phyloP scores from a whole-genome alignment of 805 yeast species.

The Metschnikowia gelsemii region DNA sequence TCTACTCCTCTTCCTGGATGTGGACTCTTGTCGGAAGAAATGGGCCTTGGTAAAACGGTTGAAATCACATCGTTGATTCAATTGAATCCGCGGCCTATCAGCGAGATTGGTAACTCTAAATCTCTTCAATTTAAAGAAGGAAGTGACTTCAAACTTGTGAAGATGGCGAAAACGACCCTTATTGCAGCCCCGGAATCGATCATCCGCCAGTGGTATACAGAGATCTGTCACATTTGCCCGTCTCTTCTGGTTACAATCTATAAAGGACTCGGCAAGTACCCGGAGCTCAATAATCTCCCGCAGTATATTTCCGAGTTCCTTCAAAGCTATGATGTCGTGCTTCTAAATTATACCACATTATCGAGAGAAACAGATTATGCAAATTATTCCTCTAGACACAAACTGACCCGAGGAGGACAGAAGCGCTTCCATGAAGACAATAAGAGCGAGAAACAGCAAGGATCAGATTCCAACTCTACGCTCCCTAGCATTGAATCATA shows the following conservation, averaged over 20 bases:
- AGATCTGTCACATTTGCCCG: conserved; percentile 60
- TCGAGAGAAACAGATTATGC: conserved; percentile 81
- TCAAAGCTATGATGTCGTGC: conserved; percentile 67
- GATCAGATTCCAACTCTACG: background rate
- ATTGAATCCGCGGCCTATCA: conserved; percentile 53
- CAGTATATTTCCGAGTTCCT: conserved; percentile 52
- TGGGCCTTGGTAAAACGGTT: conserved; percentile 96
- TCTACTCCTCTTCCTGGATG: conserved; percentile 42
- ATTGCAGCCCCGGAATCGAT: conserved; percentile 87
- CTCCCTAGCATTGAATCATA: conserved; percentile 14
- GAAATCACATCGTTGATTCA: conserved; percentile 70
- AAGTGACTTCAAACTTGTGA: conserved; percentile 44
- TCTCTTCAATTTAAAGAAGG: conserved; percentile 33
- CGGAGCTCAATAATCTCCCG: conserved; percentile 32
- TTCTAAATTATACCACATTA: conserved; percentile 73
- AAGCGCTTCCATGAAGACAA: conserved; percentile 10
- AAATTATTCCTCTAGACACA: conserved; percentile 56
- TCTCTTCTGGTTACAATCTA: conserved; percentile 61
- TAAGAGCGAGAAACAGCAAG: background rate
- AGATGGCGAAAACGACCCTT: conserved; percentile 65
- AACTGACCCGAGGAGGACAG: conserved; percentile 41
- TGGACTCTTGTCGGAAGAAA: conserved; percentile 87
- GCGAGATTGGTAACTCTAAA: conserved; percentile 32
- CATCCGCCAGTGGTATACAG: conserved; percentile 81
- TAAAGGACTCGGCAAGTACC: conserved; percentile 47